These are phyloP conservation scores for Talaromyces nanjingensis DNA, from an alignment of 495 filamentous ascomycete genomes.

Conservation along the genomic window DNA sequence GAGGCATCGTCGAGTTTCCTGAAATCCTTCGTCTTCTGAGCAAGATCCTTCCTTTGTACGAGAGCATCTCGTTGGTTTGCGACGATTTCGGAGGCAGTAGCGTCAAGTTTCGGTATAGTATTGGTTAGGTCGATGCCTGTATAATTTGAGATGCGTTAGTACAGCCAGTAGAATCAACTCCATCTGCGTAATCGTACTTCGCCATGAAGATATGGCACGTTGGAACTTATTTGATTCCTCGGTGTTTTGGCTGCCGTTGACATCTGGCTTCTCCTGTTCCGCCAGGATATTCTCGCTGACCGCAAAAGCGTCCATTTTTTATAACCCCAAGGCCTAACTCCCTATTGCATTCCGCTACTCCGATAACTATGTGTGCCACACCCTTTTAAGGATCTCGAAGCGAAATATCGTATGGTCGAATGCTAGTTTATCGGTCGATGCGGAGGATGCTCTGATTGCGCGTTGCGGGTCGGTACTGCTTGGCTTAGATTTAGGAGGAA, in stretches of 20 bases:
- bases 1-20: constrained; percentile 86
- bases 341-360: constrained; percentile 4
- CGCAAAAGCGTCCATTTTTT: constrained; percentile 38
- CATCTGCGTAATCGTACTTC: constrained; percentile 55
- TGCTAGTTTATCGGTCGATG: background rate
- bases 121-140: constrained; percentile 82
- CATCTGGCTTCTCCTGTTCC: constrained; percentile 25
- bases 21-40: constrained; percentile 98
- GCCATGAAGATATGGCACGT: constrained; percentile 90
- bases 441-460: background rate
- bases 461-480: background rate
- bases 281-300: constrained; percentile 36
- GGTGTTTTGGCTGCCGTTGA: constrained; percentile 20
- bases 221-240: constrained; percentile 87
- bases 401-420: background rate
- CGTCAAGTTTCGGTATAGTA: constrained; percentile 81
- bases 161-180: background rate
- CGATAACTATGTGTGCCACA: background rate
- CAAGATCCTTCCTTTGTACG: constrained; percentile 90
- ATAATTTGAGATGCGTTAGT: constrained; percentile 1
- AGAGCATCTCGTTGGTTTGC: constrained; percentile 85
- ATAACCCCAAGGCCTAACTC: background rate
- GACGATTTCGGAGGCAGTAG: constrained; percentile 88
- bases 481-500: background rate
- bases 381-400: background rate